Conservation (phyloP, 2,329 filamentous ascomycete species). For the Fusarium burgessii region DNA sequence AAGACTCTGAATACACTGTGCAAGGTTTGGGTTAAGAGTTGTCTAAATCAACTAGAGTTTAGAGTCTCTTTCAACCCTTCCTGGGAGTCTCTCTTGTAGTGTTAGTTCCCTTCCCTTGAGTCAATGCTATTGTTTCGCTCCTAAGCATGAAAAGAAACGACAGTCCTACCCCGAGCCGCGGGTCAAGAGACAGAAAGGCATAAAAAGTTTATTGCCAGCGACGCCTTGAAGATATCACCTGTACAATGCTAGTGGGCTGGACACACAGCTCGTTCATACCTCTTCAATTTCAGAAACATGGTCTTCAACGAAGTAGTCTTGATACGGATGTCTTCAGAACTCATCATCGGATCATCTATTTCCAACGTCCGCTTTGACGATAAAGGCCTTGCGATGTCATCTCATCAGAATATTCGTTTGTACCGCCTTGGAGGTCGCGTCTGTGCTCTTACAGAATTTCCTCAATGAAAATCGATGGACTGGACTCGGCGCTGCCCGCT, state of each 20-base stretch:
- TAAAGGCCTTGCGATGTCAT: constrained; percentile 10
- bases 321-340: not conserved
- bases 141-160: constrained; percentile 14
- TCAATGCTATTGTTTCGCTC: constrained; percentile 20
- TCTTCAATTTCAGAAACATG: not conserved
- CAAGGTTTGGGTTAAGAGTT: not conserved
- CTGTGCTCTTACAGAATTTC: constrained; percentile 33
- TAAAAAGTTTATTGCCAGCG: constrained; percentile 22
- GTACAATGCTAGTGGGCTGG: constrained; percentile 12
- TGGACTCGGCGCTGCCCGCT: constrained; percentile 45
- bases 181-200: constrained; percentile 14
- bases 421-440: constrained; percentile 20
- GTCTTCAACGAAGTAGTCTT: not conserved
- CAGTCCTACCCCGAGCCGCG: constrained; percentile 10
- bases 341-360: constrained; percentile 6
- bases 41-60: constrained; percentile 4
- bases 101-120: constrained; percentile 10
- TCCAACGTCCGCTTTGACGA: constrained; percentile 4
- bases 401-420: not conserved
- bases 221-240: constrained; percentile 24
- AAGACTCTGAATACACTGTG: constrained; percentile 13
- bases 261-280: constrained; percentile 12
- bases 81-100: constrained; percentile 1
- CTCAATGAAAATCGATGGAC: constrained; percentile 23
- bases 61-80: constrained; percentile 7